phyloP scores from a whole-genome alignment of 495 filamentous ascomycete genomes.

The Aspergillus funiculosus region DNA sequence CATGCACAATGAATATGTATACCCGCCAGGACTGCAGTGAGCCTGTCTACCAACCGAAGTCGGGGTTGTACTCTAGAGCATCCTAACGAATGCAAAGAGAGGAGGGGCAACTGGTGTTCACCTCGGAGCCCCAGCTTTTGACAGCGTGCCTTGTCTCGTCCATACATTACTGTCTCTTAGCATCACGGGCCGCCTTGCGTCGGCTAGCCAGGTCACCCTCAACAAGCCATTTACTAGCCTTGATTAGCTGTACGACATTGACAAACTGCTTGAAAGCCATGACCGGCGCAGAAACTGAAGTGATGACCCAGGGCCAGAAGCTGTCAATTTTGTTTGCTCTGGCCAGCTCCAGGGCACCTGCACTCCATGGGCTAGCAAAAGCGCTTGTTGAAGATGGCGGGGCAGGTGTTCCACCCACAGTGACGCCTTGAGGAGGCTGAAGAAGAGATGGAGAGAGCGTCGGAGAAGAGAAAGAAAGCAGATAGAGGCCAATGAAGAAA shows the following conservation, averaged over 20 bases:
- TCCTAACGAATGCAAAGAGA: neutral
- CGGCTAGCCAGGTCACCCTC: conserved; percentile 63
- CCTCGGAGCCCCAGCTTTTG: neutral
- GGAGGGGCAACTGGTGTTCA: neutral
- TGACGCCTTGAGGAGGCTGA: conserved; percentile 39
- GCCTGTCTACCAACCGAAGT: too few species aligned
- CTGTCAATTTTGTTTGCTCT: conserved; percentile 90
- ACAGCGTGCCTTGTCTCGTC: neutral
- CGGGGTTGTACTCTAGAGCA: too few species aligned
- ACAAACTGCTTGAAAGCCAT: conserved; percentile 90
- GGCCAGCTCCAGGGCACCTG: conserved; percentile 84
- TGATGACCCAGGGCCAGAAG: conserved; percentile 80
- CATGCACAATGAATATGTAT: conserved; percentile 30
- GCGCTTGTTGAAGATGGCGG: conserved; percentile 55
- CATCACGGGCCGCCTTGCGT: conserved; percentile 20
- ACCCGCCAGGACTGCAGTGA: too few species aligned
- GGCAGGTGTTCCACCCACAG: conserved; percentile 32
- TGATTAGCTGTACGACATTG: conserved; percentile 90
- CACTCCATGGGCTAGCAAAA: conserved; percentile 80
- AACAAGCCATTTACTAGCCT: conserved; percentile 86
- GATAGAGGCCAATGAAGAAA: conserved; percentile 97
- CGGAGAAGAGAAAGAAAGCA: conserved; percentile 91
- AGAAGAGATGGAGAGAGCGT: conserved; percentile 79
- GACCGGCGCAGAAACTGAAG: conserved; percentile 71
- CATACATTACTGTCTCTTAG: conserved; percentile 25